Base-by-base conservation (phyloP, 139 green algal genomes). In the Volvox reticuliferus region DNA sequence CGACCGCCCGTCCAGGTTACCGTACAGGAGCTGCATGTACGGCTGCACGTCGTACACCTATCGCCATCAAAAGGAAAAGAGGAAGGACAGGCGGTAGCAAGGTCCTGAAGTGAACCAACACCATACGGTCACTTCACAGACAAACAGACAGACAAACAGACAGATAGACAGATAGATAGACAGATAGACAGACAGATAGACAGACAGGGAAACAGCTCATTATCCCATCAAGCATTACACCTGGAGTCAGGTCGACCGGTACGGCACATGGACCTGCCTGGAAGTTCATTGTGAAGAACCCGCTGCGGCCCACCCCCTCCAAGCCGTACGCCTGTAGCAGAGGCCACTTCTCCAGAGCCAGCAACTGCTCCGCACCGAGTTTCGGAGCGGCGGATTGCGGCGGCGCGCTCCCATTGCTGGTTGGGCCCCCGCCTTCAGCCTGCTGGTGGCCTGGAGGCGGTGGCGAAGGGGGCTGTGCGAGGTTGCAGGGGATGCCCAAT, bases 231-330 rank as follows among this genome's bases (percentile, higher is more conserved):
- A 55, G 44, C 5, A 55, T 55, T 55, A 55, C n/a, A n/a, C n/a
- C n/a, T n/a, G n/a, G n/a, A n/a, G n/a, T n/a, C n/a, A n/a, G n/a
- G n/a, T n/a, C n/a, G n/a, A n/a, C 44, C 5, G 44, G 9, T 55
- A 55, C 44, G 44, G 44, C 44, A 55, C 44, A 79, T 18, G 44
- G 33, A 82, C 86, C 9, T 32, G 94, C 91, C 86, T 95, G 30
- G 63, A 94, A 95, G 91, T 93, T 95, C 88, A 95, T 94, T 9
- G 93, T 95, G 84, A 96, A 95, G 84, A 96, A 96, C 28, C 95
- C 95, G 37, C 77, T 65, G 30, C 91, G 68, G 24, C 95, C 94
- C 32, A 97, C 93, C 0, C 93, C 94, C 50, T 97, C 95, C 78
- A 95, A 62, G 32, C 95, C 95, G 93, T 95, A 96, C 44, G 95